These are phyloP conservation scores for Thozetella sp. DNA, from an alignment of 495 filamentous ascomycete species.

Conservation along the genomic window DNA sequence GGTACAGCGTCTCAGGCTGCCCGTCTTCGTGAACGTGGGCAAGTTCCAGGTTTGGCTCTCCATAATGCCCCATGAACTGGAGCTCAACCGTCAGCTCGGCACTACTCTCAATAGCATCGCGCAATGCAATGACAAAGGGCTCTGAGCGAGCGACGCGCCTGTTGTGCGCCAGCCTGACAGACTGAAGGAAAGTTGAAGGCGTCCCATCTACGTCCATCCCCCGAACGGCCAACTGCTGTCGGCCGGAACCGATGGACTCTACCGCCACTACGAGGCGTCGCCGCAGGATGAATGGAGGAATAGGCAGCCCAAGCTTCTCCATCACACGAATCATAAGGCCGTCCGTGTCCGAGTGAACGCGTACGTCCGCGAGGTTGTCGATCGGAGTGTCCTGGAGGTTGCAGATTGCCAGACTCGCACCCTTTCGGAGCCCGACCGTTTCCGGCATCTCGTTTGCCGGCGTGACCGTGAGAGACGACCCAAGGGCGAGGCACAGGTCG, in stretches of 20 bases:
- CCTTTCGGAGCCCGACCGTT: constrained; percentile 24
- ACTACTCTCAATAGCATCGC: constrained; percentile 22
- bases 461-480: constrained; percentile 43
- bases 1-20: constrained; percentile 21
- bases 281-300: constrained; percentile 34
- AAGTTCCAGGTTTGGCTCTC: constrained; percentile 38
- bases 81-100: constrained; percentile 30
- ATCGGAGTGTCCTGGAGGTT: constrained; percentile 46
- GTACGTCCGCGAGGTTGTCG: constrained; percentile 27
- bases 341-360: constrained; percentile 33
- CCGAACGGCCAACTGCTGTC: constrained; percentile 23
- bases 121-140: constrained; percentile 37
- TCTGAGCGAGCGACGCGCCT: constrained; percentile 31
- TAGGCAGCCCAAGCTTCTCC: constrained; percentile 33
- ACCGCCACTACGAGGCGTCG: constrained; percentile 27
- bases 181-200: constrained; percentile 40
- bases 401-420: constrained; percentile 37
- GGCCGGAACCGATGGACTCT: constrained; percentile 12
- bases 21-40: constrained; percentile 13
- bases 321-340: constrained; percentile 39
- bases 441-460: constrained; percentile 43
- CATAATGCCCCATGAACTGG: constrained; percentile 49
- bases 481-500: constrained; percentile 43
- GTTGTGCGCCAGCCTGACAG: constrained; percentile 33
- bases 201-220: constrained; percentile 45